A percentile compares a stretch with the other conserved stretches of the same genome.
These are phyloP conservation scores for Diaporthe sp. DNA, from an alignment of 2,329 filamentous ascomycete genomes.

Conservation along the genomic window DNA sequence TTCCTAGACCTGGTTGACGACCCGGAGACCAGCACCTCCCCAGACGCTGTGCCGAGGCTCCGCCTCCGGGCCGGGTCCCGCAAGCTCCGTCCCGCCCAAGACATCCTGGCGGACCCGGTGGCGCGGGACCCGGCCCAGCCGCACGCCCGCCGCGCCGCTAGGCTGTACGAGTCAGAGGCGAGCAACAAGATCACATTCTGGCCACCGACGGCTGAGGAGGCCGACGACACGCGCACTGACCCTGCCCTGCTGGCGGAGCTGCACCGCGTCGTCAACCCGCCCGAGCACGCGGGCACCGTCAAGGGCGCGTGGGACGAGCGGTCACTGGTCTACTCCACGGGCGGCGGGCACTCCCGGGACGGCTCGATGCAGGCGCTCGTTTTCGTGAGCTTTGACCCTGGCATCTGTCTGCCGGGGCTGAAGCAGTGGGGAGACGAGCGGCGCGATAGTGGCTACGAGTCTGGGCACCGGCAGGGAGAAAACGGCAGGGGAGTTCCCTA, in stretches of 20 bases:
- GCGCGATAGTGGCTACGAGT: background rate
- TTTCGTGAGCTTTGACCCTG: conserved; percentile 60
- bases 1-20: conserved; percentile 74
- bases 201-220: conserved; percentile 54
- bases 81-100: conserved; percentile 50
- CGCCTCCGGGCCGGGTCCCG: conserved; percentile 61
- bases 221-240: conserved; percentile 41
- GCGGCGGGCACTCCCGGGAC: conserved; percentile 43
- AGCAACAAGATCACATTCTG: conserved; percentile 49
- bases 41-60: conserved; percentile 56
- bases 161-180: conserved; percentile 44
- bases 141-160: conserved; percentile 42
- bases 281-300: conserved; percentile 52
- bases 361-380: conserved; percentile 53
- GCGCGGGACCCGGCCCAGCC: conserved; percentile 29
- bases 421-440: conserved; percentile 44
- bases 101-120: conserved; percentile 28
- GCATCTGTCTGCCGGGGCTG: conserved; percentile 50
- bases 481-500: background rate
- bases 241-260: conserved; percentile 52
- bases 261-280: conserved; percentile 57
- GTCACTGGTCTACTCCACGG: conserved; percentile 60
- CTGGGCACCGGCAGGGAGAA: background rate
- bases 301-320: conserved; percentile 62
- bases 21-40: conserved; percentile 45